A percentile compares a stretch with the other conserved stretches of the same genome.
Conservation (phyloP, 768 basidiomycete species). For the Termitomyces sp. region DNA sequence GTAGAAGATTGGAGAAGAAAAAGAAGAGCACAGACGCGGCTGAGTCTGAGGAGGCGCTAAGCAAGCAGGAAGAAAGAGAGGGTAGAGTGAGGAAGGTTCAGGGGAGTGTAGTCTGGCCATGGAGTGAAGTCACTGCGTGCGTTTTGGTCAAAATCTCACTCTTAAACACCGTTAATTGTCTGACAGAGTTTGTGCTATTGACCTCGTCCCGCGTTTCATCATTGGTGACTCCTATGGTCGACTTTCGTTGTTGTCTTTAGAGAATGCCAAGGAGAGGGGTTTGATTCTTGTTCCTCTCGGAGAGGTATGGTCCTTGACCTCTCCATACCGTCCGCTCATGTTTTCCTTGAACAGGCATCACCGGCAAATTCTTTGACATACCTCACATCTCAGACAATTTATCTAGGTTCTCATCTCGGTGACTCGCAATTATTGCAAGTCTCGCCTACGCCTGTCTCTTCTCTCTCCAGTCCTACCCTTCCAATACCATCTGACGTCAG, state of each 20-base stretch:
- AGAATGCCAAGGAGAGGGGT: conserved; percentile 37
- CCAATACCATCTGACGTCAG: conserved; percentile 48
- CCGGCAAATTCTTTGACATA: conserved; percentile 70
- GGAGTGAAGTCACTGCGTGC: conserved; percentile 70
- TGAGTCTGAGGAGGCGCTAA: conserved; percentile 43
- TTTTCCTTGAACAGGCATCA: conserved; percentile 49
- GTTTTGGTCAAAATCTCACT: conserved; percentile 5
- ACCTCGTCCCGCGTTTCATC: conserved; percentile 45
- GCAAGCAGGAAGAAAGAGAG: conserved; percentile 58
- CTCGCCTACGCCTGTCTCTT: conserved; percentile 40
- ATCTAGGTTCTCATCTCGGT: conserved; percentile 78
- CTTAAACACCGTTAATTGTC: neutral
- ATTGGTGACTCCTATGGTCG: conserved; percentile 73
- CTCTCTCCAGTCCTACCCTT: conserved; percentile 40
- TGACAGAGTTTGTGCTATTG: conserved; percentile 46
- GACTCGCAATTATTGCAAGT: conserved; percentile 78
- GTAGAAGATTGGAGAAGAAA: conserved; percentile 47
- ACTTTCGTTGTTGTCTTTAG: conserved; percentile 60
- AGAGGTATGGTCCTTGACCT: conserved; percentile 43
- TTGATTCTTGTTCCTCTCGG: conserved; percentile 66
- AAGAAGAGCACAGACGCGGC: conserved; percentile 43
- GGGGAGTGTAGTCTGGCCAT: conserved; percentile 69
- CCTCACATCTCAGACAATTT: conserved; percentile 66
- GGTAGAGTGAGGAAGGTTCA: conserved; percentile 51
- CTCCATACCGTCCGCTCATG: neutral